Evolutionary conservation across 306 rosid species (phyloP), one percentile per base, ranked within the genome.

Genomic region (Geum urbanum): DNA sequence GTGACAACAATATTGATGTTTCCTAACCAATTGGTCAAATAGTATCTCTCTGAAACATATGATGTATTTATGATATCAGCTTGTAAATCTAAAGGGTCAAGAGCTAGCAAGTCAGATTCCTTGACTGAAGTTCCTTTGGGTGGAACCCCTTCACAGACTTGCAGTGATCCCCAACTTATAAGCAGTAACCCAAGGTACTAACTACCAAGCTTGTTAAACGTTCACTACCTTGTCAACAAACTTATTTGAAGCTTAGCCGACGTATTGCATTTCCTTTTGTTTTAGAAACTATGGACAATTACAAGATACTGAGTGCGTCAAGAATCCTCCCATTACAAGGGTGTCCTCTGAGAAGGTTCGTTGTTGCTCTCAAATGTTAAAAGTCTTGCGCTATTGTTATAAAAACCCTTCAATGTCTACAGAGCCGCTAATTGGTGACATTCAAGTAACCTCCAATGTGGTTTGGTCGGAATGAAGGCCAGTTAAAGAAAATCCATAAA

Each of bases 331-430:
- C 27, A 65, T 78, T 67, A 57, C 78, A 66, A 80, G 27, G 50
- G 85, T 88, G 69, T 84, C 98, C 59, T 84, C 96, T 5, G 81
- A 88, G 65, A 78, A 85, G 97, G 98, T 92, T 75, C 70, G 86
- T 82, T 60, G 2, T 72, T 82, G 50, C 7, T 73, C 54, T 79
- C 58, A 50, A 44, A 20, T 55, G 22, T 27, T 52, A 49, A 15
- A 15, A 37, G 16, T 16, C 65, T 57, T 69, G 58, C 16, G 51
- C 50, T 44, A 47, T 24, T 18, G 43, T 16, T 58, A 20, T 69
- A n/a, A 24, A 40, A 20, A 9, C 53, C n/a, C 20, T 39, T 57
- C 51, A 58, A 39, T 24, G 41, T 27, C 49, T 51, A 24, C 48
- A 8, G 5, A 16, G n/a, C n/a, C n/a, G n/a, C n/a, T n/a, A 51